Evolutionary conservation across 768 basidiomycete genomes (phyloP).

Genomic region (Amanita polypyramis): DNA sequence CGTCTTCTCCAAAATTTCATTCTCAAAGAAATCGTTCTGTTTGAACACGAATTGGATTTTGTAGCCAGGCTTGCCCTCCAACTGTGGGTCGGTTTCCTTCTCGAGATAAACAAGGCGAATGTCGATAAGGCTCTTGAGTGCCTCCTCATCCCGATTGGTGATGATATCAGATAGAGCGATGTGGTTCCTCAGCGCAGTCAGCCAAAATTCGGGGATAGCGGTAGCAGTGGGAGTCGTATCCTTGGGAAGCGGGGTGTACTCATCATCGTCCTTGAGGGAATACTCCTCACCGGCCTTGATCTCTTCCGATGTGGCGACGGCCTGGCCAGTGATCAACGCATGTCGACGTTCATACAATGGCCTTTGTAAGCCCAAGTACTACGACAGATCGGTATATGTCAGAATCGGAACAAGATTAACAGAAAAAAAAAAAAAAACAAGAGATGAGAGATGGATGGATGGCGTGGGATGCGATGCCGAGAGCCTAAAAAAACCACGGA

Average conservation of each 20-base stretch:
- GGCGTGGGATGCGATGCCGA: neutral
- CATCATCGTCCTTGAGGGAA: constrained; percentile 65
- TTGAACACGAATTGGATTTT: constrained; percentile 77
- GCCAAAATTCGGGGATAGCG: constrained; percentile 94
- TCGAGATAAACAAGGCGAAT: constrained; percentile 71
- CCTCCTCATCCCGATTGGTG: constrained; percentile 84
- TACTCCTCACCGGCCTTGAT: constrained; percentile 69
- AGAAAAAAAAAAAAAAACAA: constrained; percentile 6
- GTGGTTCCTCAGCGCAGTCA: constrained; percentile 92
- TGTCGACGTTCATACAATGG: constrained; percentile 84
- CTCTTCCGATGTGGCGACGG: constrained; percentile 69
- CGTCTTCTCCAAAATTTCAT: constrained; percentile 79
- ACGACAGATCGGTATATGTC: neutral
- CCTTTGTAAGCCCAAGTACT: constrained; percentile 70
- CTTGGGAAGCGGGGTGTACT: constrained; percentile 52
- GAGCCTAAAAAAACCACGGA: neutral
- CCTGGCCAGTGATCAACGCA: constrained; percentile 72
- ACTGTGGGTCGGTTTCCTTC: constrained; percentile 29
- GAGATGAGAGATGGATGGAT: constrained; percentile 7
- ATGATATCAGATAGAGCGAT: constrained; percentile 77
- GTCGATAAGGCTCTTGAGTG: constrained; percentile 76
- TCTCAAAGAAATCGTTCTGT: constrained; percentile 82
- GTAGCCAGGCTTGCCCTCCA: constrained; percentile 79
- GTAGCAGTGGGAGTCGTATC: constrained; percentile 30
- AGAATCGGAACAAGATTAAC: neutral